Conservation (phyloP, 345 rosid genomes). For the Durio zibethinus region DNA sequence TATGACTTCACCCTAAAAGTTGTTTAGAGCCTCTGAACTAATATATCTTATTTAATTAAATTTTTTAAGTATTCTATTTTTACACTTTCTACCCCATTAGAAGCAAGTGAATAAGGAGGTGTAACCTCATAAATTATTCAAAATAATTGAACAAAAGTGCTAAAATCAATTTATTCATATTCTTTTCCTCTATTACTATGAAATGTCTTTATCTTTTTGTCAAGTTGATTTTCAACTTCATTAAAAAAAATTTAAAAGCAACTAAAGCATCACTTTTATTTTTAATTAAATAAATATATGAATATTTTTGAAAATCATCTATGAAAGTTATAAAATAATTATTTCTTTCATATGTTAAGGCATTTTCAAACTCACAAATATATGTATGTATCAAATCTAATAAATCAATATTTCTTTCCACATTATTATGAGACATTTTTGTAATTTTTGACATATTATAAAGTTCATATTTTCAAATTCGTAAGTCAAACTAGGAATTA, state of each 20-base stretch:
- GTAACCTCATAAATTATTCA: no score
- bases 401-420: neutral
- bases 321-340: no score
- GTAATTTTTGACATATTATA: neutral
- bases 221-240: no score
- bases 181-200: neutral
- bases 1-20: neutral
- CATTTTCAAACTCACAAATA: no score
- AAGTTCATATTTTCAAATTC: neutral
- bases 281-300: neutral
- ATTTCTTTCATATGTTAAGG: no score
- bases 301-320: neutral
- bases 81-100: neutral
- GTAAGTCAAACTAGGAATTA: neutral
- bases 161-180: no score
- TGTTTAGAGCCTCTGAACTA: neutral
- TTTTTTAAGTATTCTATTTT: neutral
- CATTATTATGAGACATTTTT: neutral
- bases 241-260: neutral
- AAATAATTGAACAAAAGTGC: no score
- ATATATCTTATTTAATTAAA: neutral
- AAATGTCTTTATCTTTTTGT: neutral
- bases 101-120: neutral
- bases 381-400: neutral
- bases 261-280: neutral